phyloP scores from a whole-genome alignment of 768 basidiomycete genomes.

The Tylopilus sp. region DNA sequence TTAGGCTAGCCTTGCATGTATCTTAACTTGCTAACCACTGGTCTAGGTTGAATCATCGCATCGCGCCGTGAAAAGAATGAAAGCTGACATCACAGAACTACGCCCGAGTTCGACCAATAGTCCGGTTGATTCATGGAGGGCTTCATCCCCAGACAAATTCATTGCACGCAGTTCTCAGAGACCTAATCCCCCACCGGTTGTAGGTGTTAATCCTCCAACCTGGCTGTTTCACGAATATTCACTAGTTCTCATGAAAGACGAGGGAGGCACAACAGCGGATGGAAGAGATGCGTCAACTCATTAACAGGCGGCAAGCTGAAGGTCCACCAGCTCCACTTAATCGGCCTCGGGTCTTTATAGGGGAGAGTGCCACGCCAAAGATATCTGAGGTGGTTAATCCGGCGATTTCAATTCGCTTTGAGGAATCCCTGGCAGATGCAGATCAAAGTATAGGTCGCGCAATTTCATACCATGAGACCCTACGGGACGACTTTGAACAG shows the following conservation, averaged over 20 bases:
- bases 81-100: slow-evolving; percentile 56
- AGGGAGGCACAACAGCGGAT: slow-evolving; percentile 73
- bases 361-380: slow-evolving; percentile 15
- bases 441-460: slow-evolving; percentile 55
- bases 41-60: slow-evolving; percentile 67
- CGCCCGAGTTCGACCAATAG: slow-evolving; percentile 14
- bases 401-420: slow-evolving; percentile 34
- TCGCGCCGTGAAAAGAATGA: slow-evolving; percentile 71
- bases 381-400: slow-evolving; percentile 17
- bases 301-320: slow-evolving; percentile 56
- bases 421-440: slow-evolving; percentile 51
- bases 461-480: slow-evolving; percentile 49
- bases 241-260: slow-evolving; percentile 47
- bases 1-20: slow-evolving; percentile 28
- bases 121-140: slow-evolving; percentile 39
- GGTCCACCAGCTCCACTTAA: slow-evolving; percentile 40
- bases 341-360: slow-evolving; percentile 40
- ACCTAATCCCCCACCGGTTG: slow-evolving; percentile 38
- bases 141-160: slow-evolving; percentile 58
- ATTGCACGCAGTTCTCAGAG: slow-evolving; percentile 45
- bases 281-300: slow-evolving; percentile 80
- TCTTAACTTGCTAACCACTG: slow-evolving; percentile 1
- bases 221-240: slow-evolving; percentile 5
- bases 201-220: slow-evolving; percentile 25
- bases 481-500: slow-evolving; percentile 48